Conservation (phyloP, 257 asterid species). For the Schizonepeta tenuifolia region DNA sequence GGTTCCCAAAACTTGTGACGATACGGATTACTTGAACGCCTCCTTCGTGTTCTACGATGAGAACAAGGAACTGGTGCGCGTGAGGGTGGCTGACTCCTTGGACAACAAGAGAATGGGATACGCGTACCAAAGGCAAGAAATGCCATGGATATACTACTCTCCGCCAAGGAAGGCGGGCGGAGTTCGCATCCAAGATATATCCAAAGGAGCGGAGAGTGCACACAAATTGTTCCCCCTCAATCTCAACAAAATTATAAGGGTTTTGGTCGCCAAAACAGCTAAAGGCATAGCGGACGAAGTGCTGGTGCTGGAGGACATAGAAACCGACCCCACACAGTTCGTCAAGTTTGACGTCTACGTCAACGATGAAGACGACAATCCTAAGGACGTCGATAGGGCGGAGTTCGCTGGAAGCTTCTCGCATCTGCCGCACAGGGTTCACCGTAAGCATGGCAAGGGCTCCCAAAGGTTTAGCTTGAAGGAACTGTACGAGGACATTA, state of each 20-base stretch:
- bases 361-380: conserved; percentile 53
- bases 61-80: conserved; percentile 43
- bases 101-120: conserved; percentile 48
- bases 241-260: conserved; percentile 31
- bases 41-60: conserved; percentile 62
- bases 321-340: conserved; percentile 35
- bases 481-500: conserved; percentile 44
- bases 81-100: conserved; percentile 41
- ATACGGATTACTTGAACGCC: conserved; percentile 45
- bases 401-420: conserved; percentile 59
- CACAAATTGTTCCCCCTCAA: conserved; percentile 44
- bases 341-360: conserved; percentile 54
- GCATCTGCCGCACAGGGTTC: conserved; percentile 53
- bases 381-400: conserved; percentile 44
- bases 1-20: conserved; percentile 26
- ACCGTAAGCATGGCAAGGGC: conserved; percentile 28
- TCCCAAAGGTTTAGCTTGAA: conserved; percentile 34
- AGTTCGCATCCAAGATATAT: conserved; percentile 24
- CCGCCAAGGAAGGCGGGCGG: conserved; percentile 34
- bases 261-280: conserved; percentile 39
- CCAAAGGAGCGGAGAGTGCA: conserved; percentile 16
- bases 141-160: conserved; percentile 51
- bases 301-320: conserved; percentile 39
- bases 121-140: conserved; percentile 35
- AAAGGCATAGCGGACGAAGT: conserved; percentile 47